Base-by-base conservation (phyloP, 257 asterid genomes). In the Nicotiana tomentosiformis region DNA sequence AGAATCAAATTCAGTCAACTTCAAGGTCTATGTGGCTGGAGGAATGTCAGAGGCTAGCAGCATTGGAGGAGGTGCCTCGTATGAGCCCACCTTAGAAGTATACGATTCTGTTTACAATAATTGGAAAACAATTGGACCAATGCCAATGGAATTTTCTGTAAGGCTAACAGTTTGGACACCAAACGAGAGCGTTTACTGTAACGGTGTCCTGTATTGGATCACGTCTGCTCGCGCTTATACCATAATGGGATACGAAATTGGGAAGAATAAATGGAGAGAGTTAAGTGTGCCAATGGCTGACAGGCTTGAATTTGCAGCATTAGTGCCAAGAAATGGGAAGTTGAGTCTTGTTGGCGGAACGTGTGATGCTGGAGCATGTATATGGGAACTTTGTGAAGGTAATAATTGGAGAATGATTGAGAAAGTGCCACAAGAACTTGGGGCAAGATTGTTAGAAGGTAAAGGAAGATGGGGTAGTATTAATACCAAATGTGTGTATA, bases 111-210 rank as follows among this genome's bases (percentile, higher is more conserved):
- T 14, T 2, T 16, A 29, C 33, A 87, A 84, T 33, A 67, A 23
- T 7, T 93, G 97, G 97, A 35, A n/a, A 65, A 10, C 68, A 0
- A 58, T 82, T 2, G 91, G 90, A 17, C 39, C 89, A 18, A 91
- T 91, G 90, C 98, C 97, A n/a, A 83, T 89, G 37, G 97, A 92
- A 18, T 87, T 90, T 57, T 94, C 98, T 5, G 95, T 93, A 81
- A 90, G 99, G 87, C 86, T 93, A 35, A 95, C 97, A 0, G 99
- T 95, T 7, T 95, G 99, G 99, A 95, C 98, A 4, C 93, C 97
- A 2, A 90, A 85, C 29, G 97, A 92, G 61, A 85, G 98, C n/a
- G 97, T 91, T 20, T 82, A 62, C 80, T 87, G 88, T 6, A 66
- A 86, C 4, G 97, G 98, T 29, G 17, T 84, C 14, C 85, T 93